Evolutionary conservation across 495 filamentous ascomycete species (phyloP).

Genomic region (Chaetomium fimeti): DNA sequence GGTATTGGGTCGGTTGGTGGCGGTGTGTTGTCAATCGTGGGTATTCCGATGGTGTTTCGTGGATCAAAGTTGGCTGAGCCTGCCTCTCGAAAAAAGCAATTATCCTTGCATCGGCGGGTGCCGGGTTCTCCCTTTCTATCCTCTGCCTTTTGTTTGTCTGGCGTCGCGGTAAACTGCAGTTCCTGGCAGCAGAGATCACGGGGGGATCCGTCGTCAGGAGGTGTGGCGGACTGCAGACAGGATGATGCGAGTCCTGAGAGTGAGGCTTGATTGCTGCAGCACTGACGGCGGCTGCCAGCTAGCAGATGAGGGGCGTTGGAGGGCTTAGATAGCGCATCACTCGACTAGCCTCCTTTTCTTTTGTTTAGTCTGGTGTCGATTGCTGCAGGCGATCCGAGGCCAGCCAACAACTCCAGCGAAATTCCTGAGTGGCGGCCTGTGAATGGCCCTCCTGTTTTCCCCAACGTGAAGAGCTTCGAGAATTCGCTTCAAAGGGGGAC

Average conservation of each 20-base stretch:
- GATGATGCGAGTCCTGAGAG: background rate
- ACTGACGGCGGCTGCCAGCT: background rate
- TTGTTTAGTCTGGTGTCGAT: background rate
- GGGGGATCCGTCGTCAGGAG: background rate
- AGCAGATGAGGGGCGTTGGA: background rate
- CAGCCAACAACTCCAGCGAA: background rate
- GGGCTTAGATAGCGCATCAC: background rate
- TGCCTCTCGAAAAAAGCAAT: background rate
- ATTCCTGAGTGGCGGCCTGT: constrained; percentile 12
- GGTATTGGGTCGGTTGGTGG: constrained; percentile 7
- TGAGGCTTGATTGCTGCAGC: background rate
- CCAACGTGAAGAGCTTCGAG: constrained; percentile 15
- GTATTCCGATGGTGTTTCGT: constrained; percentile 17
- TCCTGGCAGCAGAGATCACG: too few species aligned
- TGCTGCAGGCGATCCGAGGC: constrained; percentile 9
- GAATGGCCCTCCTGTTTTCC: constrained; percentile 13
- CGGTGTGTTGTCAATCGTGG: constrained; percentile 16
- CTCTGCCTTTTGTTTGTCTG: constrained; percentile 15
- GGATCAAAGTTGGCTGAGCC: constrained; percentile 21
- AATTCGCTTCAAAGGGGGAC: constrained; percentile 17
- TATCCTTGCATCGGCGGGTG: constrained; percentile 16
- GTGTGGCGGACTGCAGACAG: background rate
- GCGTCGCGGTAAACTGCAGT: background rate
- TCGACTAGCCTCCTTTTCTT: background rate
- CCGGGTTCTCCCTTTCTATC: constrained; percentile 24